Base-by-base conservation (phyloP, 2,329 filamentous ascomycete genomes). In the Sarocladiaceae sp. region DNA sequence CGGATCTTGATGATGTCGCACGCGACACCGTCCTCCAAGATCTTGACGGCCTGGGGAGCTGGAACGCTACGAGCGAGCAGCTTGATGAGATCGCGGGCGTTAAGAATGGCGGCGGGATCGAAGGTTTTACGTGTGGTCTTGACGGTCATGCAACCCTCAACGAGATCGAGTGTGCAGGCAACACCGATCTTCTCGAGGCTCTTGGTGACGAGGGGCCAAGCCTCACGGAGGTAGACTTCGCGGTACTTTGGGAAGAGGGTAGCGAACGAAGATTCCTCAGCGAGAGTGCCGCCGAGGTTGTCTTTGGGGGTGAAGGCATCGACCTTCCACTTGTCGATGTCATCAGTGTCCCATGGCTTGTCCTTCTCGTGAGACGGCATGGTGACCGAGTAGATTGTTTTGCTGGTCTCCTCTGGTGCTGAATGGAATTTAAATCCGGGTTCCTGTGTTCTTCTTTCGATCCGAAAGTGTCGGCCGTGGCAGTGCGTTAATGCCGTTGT, bases 1-100 rank as follows among this genome's bases (percentile, higher is more conserved):
- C 91, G 81, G 61, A 97, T 95, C 76, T 97, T 97, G 75, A 99
- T 93, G 54, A 99, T 87, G 70, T 99, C 94, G 75, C 89, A 92
- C 11, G 92, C 92, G 46, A 93, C 79, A 23, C 87, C 90, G 67
- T 99, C 94, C 44, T 97, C 88, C 54, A 99, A 80, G 50, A 99
- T 96, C 71, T 95, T 96, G 61, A 99, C 72, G 3, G 94, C 94
- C 74, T 97, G 90, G 5, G 91, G 91, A 1, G 91, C 90, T 1
- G 94, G 94, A 4, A 99, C 94, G 62, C 88, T 94, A 66, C 94
- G 82, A 3, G 94, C 87, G 5, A 99, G 80, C 29, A 99, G 77
- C 66, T 96, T 97, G 67, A 99, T 94, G 56, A 99, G 76, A 67
- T 99, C 94, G 58, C 94, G 84, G 15, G 93, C 92, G 60, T 97